A percentile compares a stretch with the other conserved stretches of the same genome.
Conservation (phyloP, 2,329 filamentous ascomycete species). For the Emericellopsis atlantica region DNA sequence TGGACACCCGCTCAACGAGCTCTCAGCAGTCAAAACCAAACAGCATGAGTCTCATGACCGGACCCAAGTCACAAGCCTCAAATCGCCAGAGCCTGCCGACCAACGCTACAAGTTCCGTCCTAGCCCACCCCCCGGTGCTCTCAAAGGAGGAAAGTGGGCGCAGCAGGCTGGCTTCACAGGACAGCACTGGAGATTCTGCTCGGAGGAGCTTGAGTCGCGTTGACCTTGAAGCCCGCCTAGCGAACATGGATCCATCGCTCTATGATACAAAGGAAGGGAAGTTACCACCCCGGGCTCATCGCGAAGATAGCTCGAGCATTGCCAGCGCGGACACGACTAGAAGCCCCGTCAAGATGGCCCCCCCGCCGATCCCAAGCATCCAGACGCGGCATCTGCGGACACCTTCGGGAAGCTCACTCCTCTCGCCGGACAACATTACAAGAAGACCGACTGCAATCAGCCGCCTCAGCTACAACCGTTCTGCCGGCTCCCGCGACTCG, state of each 20-base stretch:
- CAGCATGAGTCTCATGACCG: constrained; percentile 31
- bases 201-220: constrained; percentile 29
- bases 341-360: constrained; percentile 26
- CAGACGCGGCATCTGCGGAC: constrained; percentile 21
- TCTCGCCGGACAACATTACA: constrained; percentile 23
- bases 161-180: constrained; percentile 27
- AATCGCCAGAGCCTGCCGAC: constrained; percentile 26
- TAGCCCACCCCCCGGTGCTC: constrained; percentile 20
- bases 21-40: constrained; percentile 32
- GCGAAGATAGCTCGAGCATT: constrained; percentile 30
- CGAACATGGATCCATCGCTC: constrained; percentile 19
- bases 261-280: constrained; percentile 25
- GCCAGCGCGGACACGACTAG: constrained; percentile 29
- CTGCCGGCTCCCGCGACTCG: constrained; percentile 41
- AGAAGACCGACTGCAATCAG: constrained; percentile 39
- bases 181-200: constrained; percentile 21
- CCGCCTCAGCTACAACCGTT: constrained; percentile 35
- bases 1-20: constrained; percentile 24
- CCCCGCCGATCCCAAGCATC: constrained; percentile 16
- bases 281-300: constrained; percentile 17
- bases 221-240: constrained; percentile 24
- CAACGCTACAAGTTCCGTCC: constrained; percentile 26
- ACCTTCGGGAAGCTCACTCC: constrained; percentile 19
- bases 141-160: constrained; percentile 16
- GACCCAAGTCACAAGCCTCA: constrained; percentile 26